Evolutionary conservation across 2,329 filamentous ascomycete genomes (phyloP).

Genomic region (Fusarium sp.): DNA sequence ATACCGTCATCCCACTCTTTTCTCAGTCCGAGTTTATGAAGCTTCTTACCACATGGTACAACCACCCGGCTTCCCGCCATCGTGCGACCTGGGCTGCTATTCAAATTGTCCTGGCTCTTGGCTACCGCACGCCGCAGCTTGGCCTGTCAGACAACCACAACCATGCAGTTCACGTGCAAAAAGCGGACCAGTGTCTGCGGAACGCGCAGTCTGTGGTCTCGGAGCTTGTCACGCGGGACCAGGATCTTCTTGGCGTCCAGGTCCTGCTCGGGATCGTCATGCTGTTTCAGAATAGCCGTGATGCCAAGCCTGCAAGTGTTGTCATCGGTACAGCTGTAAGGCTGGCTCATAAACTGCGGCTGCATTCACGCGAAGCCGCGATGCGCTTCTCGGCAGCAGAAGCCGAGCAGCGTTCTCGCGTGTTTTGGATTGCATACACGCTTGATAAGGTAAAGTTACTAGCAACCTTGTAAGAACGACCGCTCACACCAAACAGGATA

Average conservation of each 20-base stretch:
- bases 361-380: constrained; percentile 49
- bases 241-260: constrained; percentile 54
- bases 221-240: constrained; percentile 52
- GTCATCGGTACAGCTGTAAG: constrained; percentile 54
- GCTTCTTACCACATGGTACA: constrained; percentile 52
- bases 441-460: constrained; percentile 52
- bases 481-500: constrained; percentile 37
- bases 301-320: constrained; percentile 52
- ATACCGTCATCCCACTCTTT: constrained; percentile 53
- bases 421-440: constrained; percentile 57
- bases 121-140: constrained; percentile 45
- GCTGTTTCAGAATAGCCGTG: constrained; percentile 52
- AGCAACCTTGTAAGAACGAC: fast-evolving
- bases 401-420: constrained; percentile 49
- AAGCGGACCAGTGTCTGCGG: constrained; percentile 48
- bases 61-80: constrained; percentile 29
- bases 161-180: constrained; percentile 29
- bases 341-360: constrained; percentile 51
- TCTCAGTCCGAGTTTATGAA: constrained; percentile 51
- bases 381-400: constrained; percentile 45
- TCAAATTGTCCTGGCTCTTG: constrained; percentile 54
- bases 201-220: constrained; percentile 54
- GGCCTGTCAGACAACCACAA: constrained; percentile 27
- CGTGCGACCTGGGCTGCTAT: constrained; percentile 53
- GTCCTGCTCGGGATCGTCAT: constrained; percentile 54